Conservation (phyloP, 75 land plant species). For the Selaginella tamariscina region DNA sequence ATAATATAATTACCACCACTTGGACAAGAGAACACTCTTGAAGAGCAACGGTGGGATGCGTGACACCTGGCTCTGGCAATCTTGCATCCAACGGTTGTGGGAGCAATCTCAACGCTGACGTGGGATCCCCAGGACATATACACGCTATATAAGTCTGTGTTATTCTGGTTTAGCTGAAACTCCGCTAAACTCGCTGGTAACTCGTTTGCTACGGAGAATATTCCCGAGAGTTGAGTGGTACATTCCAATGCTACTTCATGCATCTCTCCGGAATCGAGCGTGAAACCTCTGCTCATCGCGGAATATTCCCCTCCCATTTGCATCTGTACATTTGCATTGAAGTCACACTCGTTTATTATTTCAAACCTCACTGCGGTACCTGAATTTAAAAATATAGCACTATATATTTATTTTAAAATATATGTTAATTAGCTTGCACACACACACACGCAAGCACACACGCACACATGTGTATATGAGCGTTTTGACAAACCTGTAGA, state of each 20-base stretch:
- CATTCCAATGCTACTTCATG: background rate
- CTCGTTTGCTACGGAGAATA: background rate
- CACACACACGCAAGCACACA: too few relatives aligned
- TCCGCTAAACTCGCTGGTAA: background rate
- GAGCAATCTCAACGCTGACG: background rate
- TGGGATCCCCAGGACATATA: background rate
- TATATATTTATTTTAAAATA: too few relatives aligned
- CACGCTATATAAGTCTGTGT: background rate
- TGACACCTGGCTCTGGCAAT: background rate
- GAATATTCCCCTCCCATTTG: background rate
- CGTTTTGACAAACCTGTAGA: too few relatives aligned
- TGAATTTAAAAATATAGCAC: too few relatives aligned
- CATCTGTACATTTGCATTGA: background rate
- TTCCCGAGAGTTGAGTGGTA: background rate
- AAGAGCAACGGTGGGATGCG: background rate
- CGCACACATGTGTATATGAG: too few relatives aligned
- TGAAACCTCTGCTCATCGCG: background rate
- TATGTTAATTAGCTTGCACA: too few relatives aligned
- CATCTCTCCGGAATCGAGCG: background rate
- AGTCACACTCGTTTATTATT: background rate
- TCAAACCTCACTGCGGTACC: too few relatives aligned
- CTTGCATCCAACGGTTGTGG: background rate
- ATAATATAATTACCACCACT: background rate
- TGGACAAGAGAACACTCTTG: background rate
- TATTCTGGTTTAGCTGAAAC: background rate